phyloP scores from a whole-genome alignment of 2,329 filamentous ascomycete genomes.

The Tolypocladium amazonense region DNA sequence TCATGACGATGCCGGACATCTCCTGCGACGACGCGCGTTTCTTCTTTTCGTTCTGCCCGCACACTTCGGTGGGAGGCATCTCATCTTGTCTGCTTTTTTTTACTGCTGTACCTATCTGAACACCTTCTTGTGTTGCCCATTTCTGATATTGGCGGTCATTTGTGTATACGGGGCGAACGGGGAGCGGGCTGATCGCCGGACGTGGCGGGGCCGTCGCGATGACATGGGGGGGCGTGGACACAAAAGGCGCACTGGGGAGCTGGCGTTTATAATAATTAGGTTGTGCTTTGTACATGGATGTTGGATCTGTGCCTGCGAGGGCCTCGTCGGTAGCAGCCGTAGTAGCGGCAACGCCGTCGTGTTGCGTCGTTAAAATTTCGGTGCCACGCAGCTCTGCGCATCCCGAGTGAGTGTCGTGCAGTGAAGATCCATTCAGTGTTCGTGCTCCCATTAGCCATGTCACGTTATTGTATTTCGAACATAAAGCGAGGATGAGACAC shows the following conservation, averaged over 20 bases:
- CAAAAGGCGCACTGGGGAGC: not conserved
- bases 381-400: no score
- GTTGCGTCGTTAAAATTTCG: not conserved
- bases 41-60: not conserved
- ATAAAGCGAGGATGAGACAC: no score
- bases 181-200: not conserved
- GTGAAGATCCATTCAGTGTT: no score
- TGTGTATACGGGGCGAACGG: not conserved
- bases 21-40: constrained; percentile 1
- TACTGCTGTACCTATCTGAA: not conserved
- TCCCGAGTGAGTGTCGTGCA: not conserved
- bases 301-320: not conserved
- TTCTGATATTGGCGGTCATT: not conserved
- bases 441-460: no score
- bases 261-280: not conserved
- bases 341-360: not conserved
- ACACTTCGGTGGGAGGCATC: not conserved
- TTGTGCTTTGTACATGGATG: not conserved
- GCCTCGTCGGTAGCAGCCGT: not conserved
- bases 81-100: not conserved
- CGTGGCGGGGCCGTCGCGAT: not conserved
- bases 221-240: not conserved
- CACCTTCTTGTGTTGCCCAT: not conserved
- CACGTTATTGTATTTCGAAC: no score
- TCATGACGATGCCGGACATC: constrained; percentile 6